These are phyloP conservation scores for Amanita jacksonii DNA, from an alignment of 768 basidiomycete species.

Conservation along the genomic window DNA sequence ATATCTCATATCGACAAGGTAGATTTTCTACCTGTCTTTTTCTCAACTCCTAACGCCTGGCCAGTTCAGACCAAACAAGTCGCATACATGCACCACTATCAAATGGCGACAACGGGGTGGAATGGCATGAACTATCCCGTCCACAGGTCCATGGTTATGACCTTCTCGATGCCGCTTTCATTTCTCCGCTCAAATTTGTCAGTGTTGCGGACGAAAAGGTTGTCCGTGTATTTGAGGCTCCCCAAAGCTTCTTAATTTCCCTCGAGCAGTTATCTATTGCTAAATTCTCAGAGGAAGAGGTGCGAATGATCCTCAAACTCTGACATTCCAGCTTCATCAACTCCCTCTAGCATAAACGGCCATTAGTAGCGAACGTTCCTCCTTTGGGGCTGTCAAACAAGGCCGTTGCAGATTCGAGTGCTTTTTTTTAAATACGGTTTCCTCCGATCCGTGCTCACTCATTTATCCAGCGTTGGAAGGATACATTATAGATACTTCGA, in stretches of 20 bases:
- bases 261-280: constrained; percentile 42
- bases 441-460: neutral
- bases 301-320: constrained; percentile 18
- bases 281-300: constrained; percentile 40
- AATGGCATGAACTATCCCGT: constrained; percentile 83
- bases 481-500: constrained; percentile 8
- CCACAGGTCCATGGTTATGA: constrained; percentile 99
- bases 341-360: constrained; percentile 40
- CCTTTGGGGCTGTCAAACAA: constrained; percentile 94
- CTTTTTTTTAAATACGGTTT: neutral
- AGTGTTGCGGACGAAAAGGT: constrained; percentile 98
- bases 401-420: constrained; percentile 59
- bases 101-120: neutral
- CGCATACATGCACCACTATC: constrained; percentile 68
- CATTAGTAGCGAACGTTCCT: constrained; percentile 80
- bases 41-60: constrained; percentile 7
- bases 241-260: constrained; percentile 64
- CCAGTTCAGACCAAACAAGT: constrained; percentile 84
- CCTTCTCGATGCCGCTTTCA: constrained; percentile 68
- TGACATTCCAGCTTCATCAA: neutral
- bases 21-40: constrained; percentile 14
- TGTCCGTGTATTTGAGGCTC: constrained; percentile 86
- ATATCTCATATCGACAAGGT: constrained; percentile 84
- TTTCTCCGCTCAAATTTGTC: constrained; percentile 69
- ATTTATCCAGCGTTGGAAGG: constrained; percentile 6